Base-by-base conservation (phyloP, 495 filamentous ascomycete genomes). In the Aspergillus leporis region DNA sequence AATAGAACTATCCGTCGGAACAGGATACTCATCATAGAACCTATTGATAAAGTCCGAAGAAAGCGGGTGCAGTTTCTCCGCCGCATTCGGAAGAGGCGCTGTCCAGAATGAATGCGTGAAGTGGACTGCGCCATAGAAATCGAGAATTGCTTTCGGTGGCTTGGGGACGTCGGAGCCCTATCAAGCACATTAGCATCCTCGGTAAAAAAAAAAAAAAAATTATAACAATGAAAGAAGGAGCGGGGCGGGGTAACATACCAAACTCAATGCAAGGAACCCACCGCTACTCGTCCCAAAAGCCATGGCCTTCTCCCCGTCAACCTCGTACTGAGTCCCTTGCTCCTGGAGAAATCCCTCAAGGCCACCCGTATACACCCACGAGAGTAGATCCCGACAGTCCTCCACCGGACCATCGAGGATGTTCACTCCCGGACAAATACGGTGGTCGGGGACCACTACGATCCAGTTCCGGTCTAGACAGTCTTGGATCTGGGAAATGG, bases 71-170 rank as follows among this genome's bases (percentile, higher is more conserved):
- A 74, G 59, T 34, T 56, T 71, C 23, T 74, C 66, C 7, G 71
- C 70, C 66, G 92, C 87, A 47, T 80, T 78, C 1, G 90, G 90
- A 19, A 96, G 75, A 0, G 89, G 89, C 10, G 84, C 75, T 22
- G 79, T 76, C 74, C 79, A 86, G 34, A 91, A 66, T 18, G 71
- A 63, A 18, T 73, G 57, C 7, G 63, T 64, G 61, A 76, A 74
- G 57, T 73, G 61, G 0, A 68, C 69, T 13, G 73, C 61, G 55
- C 71, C 73, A 53, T 74, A 76, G 51, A 76, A 64, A 18, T 68
- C 64, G 25, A 76, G 67, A 28, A 76, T 74, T 34, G 73, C 72
- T 16, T 58, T 51, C 2, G 61, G 55, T 16, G 63, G 61, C 18
- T 62, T 67, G 32, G 62, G 59, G 12, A 62, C 57, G 45, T 70